Evolutionary conservation across 257 asterid species (phyloP).

Genomic region (Solanum bulbocastanum): DNA sequence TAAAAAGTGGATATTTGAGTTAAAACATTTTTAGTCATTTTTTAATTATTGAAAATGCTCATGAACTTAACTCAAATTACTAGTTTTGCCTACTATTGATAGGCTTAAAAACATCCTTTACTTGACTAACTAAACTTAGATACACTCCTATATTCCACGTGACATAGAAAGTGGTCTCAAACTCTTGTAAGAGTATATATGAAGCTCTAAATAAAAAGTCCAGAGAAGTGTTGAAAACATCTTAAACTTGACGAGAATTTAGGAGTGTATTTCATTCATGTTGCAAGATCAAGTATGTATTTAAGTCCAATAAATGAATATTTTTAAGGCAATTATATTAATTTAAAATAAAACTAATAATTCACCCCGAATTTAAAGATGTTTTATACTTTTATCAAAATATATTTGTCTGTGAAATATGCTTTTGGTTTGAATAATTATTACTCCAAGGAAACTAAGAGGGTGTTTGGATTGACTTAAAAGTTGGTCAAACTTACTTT

Average conservation of each 20-base stretch:
- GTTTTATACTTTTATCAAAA: not conserved
- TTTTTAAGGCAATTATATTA: too few relatives aligned
- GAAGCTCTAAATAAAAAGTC: too few relatives aligned
- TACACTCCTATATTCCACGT: too few relatives aligned
- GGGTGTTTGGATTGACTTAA: too few relatives aligned
- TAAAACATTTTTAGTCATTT: too few relatives aligned
- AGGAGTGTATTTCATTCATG: not conserved
- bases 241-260: too few relatives aligned
- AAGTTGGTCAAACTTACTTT: too few relatives aligned
- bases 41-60: too few relatives aligned
- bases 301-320: not conserved
- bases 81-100: not conserved
- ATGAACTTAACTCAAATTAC: not conserved
- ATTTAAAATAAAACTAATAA: too few relatives aligned
- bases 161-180: not conserved
- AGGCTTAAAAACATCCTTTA: not conserved
- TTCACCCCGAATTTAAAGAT: fast-evolving
- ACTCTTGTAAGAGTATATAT: not conserved
- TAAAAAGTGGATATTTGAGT: too few relatives aligned
- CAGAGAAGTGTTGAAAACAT: too few relatives aligned
- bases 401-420: not conserved
- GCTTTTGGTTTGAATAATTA: not conserved
- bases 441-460: not conserved
- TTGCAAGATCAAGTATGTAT: too few relatives aligned
- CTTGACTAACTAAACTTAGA: not conserved